Conservation (phyloP, 768 basidiomycete genomes). For the Suillus discolor region DNA sequence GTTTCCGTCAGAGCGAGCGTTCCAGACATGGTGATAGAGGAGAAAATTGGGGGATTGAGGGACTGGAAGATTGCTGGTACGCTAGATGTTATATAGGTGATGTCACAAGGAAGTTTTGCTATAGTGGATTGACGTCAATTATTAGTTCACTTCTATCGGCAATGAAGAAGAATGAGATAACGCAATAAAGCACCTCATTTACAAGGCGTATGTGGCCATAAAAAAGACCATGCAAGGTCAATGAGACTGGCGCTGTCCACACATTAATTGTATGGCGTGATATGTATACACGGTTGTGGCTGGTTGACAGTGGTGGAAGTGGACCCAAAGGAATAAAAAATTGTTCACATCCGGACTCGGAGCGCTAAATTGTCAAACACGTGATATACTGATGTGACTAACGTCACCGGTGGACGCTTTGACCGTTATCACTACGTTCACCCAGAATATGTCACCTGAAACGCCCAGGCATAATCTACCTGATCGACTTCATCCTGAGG, state of each 20-base stretch:
- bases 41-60: not conserved
- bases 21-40: not conserved
- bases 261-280: not conserved
- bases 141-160: not conserved
- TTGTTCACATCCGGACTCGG: too few relatives aligned
- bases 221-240: not conserved
- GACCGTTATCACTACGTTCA: not conserved
- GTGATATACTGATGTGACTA: too few relatives aligned
- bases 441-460: constrained; percentile 37
- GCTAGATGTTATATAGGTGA: not conserved
- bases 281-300: not conserved
- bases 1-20: not conserved
- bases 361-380: too few relatives aligned
- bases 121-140: not conserved
- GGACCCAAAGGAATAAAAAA: too few relatives aligned
- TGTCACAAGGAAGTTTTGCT: constrained; percentile 1
- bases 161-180: constrained; percentile 7
- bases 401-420: too few relatives aligned
- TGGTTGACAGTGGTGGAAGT: too few relatives aligned
- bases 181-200: constrained; percentile 8
- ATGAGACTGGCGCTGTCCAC: not conserved
- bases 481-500: constrained; percentile 24
- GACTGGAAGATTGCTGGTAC: not conserved
- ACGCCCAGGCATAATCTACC: constrained; percentile 43
- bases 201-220: not conserved